A percentile compares a stretch with the other conserved stretches of the same genome.
phyloP scores from a whole-genome alignment of 208 protist species.

The Leishmania amazonensis region DNA sequence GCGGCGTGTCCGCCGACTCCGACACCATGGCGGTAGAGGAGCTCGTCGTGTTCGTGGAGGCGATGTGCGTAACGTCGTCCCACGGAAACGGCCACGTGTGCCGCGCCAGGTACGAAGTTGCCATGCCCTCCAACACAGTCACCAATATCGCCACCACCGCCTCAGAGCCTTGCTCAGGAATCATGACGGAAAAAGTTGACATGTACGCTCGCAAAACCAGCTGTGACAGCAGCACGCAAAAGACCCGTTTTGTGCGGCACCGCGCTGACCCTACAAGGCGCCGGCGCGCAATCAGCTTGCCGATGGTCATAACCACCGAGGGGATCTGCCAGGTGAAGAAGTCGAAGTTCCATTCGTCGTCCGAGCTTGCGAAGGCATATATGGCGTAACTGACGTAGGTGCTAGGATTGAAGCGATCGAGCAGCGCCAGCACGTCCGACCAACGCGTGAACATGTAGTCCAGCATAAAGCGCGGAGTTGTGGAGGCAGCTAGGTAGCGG shows the following conservation, averaged over 20 bases:
- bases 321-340: constrained; percentile 88
- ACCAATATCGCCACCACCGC: constrained; percentile 47
- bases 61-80: constrained; percentile 11
- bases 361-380: constrained; percentile 64
- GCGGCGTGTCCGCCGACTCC: constrained; percentile 24
- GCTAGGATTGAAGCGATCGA: constrained; percentile 72
- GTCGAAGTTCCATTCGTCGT: constrained; percentile 74
- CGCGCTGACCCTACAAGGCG: constrained; percentile 34
- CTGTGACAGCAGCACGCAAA: constrained; percentile 62
- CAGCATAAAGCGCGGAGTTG: constrained; percentile 77
- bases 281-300: constrained; percentile 68
- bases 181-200: constrained; percentile 77
- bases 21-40: constrained; percentile 29
- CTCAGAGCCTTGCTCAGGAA: constrained; percentile 65
- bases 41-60: constrained; percentile 18
- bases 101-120: constrained; percentile 60
- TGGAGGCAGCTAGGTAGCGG: constrained; percentile 76
- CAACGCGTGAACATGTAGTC: constrained; percentile 77
- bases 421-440: constrained; percentile 57
- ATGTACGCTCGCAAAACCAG: constrained; percentile 69
- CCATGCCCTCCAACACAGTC: constrained; percentile 53
- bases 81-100: constrained; percentile 73
- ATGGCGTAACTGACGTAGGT: constrained; percentile 66
- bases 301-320: constrained; percentile 59
- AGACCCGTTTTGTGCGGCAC: constrained; percentile 66